These are phyloP conservation scores for Leccinellum albellum DNA, from an alignment of 768 basidiomycete species.

Conservation along the genomic window DNA sequence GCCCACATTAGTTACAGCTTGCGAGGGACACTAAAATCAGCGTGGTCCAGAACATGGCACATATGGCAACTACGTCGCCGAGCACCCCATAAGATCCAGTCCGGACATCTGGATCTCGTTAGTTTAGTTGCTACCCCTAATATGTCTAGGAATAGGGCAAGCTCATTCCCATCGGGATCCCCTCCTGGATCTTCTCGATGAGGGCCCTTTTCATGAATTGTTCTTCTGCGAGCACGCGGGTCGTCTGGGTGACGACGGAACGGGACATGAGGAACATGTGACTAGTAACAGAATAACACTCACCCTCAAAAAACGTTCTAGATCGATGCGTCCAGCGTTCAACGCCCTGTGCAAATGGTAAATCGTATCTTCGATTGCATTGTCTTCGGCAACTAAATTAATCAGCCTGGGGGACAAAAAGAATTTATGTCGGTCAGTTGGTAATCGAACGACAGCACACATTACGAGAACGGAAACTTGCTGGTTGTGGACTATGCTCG, in stretches of 20 bases:
- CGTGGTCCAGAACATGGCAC: constrained; percentile 30
- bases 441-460: background rate
- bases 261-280: constrained; percentile 14
- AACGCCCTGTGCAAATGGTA: constrained; percentile 94
- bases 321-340: constrained; percentile 86
- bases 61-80: constrained; percentile 38
- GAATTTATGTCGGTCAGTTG: constrained; percentile 15
- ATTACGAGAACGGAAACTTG: constrained; percentile 29
- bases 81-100: constrained; percentile 29
- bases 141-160: constrained; percentile 39
- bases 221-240: constrained; percentile 85
- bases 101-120: constrained; percentile 25
- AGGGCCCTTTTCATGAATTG: constrained; percentile 97
- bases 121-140: constrained; percentile 29
- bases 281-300: constrained; percentile 30
- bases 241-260: constrained; percentile 48
- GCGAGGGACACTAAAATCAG: constrained; percentile 13
- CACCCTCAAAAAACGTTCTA: constrained; percentile 91
- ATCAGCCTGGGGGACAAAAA: constrained; percentile 58
- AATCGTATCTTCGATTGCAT: constrained; percentile 96
- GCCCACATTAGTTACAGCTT: constrained; percentile 10
- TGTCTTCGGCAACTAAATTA: constrained; percentile 98
- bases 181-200: constrained; percentile 81
- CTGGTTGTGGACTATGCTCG: constrained; percentile 97
- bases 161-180: constrained; percentile 50